These are phyloP conservation scores for Phyllosticta citrichinensis DNA, from an alignment of 2,329 filamentous ascomycete genomes.

Conservation along the genomic window DNA sequence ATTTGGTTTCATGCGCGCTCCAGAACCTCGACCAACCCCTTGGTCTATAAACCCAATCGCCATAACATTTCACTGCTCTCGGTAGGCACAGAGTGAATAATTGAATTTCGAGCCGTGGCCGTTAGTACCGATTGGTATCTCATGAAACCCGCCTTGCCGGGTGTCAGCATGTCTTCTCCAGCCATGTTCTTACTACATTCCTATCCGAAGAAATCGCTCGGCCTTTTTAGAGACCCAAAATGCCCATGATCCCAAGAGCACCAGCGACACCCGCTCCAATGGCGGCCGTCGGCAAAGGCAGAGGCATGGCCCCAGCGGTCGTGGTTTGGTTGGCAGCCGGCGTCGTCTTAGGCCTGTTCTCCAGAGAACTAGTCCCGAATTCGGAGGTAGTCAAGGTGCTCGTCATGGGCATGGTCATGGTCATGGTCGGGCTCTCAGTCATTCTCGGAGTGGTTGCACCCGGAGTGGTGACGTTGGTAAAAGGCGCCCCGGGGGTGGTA, in stretches of 20 bases:
- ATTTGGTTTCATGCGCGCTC: neutral
- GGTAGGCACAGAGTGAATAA: neutral
- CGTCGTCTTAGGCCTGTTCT: neutral
- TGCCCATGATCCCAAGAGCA: constrained; percentile 31
- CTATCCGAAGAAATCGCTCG: neutral
- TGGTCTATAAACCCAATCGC: neutral
- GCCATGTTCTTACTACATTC: too few relatives aligned
- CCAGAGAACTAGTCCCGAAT: constrained; percentile 16
- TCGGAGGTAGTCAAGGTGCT: constrained; percentile 15
- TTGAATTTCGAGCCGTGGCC: neutral
- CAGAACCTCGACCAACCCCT: neutral
- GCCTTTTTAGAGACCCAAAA: constrained; percentile 31
- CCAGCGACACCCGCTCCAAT: constrained; percentile 32
- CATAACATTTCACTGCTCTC: neutral
- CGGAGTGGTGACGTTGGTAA: constrained; percentile 11
- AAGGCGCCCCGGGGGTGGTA: neutral
- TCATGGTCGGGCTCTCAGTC: constrained; percentile 15
- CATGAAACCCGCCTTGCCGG: neutral
- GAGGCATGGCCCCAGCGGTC: constrained; percentile 14
- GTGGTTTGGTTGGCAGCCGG: neutral
- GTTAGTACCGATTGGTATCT: neutral
- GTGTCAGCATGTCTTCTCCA: neutral
- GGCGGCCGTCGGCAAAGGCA: constrained; percentile 20
- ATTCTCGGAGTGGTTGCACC: constrained; percentile 8
- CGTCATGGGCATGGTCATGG: constrained; percentile 13